phyloP scores from a whole-genome alignment of 768 basidiomycete genomes.

The Podaxis rugospora region DNA sequence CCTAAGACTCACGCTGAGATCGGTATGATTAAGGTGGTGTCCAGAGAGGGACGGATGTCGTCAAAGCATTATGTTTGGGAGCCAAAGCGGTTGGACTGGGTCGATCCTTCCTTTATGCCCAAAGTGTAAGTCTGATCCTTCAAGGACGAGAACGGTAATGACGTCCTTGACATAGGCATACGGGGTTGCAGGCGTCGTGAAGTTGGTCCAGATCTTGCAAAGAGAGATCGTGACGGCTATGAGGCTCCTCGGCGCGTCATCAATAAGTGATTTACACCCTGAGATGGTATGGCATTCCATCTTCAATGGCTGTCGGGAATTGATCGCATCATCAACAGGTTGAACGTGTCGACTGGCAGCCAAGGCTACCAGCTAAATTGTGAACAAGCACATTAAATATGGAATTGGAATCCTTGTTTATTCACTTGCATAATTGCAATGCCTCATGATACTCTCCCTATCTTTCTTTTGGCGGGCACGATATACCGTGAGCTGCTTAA shows the following conservation, averaged over 20 bases:
- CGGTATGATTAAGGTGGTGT: constrained; percentile 10
- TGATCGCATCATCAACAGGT: constrained; percentile 31
- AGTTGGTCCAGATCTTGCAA: constrained; percentile 61
- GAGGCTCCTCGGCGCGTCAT: constrained; percentile 68
- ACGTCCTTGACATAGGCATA: constrained; percentile 51
- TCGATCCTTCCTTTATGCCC: constrained; percentile 80
- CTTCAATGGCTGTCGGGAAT: not conserved
- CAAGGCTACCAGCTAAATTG: constrained; percentile 30
- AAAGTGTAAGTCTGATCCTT: constrained; percentile 52
- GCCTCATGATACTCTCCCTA: not conserved
- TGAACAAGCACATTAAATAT: constrained; percentile 15
- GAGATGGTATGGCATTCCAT: constrained; percentile 53
- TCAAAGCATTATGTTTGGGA: constrained; percentile 89
- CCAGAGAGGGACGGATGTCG: constrained; percentile 47
- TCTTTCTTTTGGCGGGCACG: not conserved
- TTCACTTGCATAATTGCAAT: not conserved
- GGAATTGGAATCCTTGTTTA: not conserved
- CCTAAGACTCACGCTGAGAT: not conserved
- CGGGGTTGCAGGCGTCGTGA: constrained; percentile 65
- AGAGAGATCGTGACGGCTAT: constrained; percentile 77
- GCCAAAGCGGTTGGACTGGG: constrained; percentile 86
- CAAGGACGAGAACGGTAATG: not conserved
- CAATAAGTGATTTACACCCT: constrained; percentile 61
- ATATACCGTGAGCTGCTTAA: constrained; percentile 25
- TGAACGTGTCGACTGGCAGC: constrained; percentile 60